Percentiles rank a stretch among this genome's conserved stretches.
Evolutionary conservation across 176 grass and related monocot species (phyloP).

Genomic region (Canna indica): DNA sequence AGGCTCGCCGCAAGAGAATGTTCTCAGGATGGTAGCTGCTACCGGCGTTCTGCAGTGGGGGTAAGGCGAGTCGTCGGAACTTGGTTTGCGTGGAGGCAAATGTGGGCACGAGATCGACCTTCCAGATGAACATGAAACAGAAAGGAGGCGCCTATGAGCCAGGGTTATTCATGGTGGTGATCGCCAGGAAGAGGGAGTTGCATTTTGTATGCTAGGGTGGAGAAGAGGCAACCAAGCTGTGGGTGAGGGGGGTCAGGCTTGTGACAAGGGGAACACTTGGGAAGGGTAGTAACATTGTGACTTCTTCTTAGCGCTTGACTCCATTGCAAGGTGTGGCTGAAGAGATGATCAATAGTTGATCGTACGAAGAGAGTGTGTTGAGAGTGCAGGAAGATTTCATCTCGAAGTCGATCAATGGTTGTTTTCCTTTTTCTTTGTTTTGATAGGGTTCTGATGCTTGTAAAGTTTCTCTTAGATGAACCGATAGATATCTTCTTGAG

Average conservation of each 20-base stretch:
- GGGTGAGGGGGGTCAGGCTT: slow-evolving; percentile 79
- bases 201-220: slow-evolving; percentile 85
- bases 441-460: too few species aligned
- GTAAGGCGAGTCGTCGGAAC: slow-evolving; percentile 47
- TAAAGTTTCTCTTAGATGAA: too few species aligned
- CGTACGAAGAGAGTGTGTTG: neutral
- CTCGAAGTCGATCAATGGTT: neutral
- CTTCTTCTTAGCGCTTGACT: neutral
- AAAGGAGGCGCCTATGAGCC: slow-evolving; percentile 46
- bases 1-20: slow-evolving; percentile 56
- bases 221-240: slow-evolving; percentile 61
- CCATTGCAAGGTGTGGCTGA: neutral
- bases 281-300: neutral
- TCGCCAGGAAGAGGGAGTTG: slow-evolving; percentile 62
- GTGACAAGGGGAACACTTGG: slow-evolving; percentile 36
- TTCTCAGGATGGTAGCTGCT: slow-evolving; percentile 43
- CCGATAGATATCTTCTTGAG: too few species aligned
- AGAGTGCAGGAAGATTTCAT: neutral
- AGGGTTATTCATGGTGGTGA: slow-evolving; percentile 76
- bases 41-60: slow-evolving; percentile 77
- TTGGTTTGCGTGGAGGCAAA: slow-evolving; percentile 72
- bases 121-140: slow-evolving; percentile 40
- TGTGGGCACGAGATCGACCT: slow-evolving; percentile 52
- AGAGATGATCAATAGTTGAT: slow-evolving; percentile 23
- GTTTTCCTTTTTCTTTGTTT: too few species aligned